Evolutionary conservation across 2,329 filamentous ascomycete species (phyloP), one percentile per base, ranked within the genome.

Genomic region (Diplocarpon rosae): DNA sequence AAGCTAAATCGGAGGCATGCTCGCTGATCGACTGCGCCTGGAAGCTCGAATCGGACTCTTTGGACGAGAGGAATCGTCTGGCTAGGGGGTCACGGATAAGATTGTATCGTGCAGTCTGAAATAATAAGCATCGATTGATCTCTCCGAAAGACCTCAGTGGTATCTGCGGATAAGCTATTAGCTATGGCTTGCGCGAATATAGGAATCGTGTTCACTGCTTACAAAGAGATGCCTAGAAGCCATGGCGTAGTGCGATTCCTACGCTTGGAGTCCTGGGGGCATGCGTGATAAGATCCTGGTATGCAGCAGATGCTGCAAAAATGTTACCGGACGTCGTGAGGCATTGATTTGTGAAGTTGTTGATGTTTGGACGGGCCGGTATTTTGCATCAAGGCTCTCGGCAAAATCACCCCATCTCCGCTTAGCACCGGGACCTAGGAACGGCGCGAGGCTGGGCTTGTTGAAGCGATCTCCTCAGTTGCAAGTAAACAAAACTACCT

Each of bases 271-370:
- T 13, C 27, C n/a, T 43, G 41, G 46, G 32, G 42, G 40, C 41
- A 27, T 37, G 16, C 28, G 13, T 42, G 38, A 17, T 20, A 35
- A 24, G 16, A 31, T n/a, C 30, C 5, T 10, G 15, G n/a, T 37
- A 35, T 50, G 58, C 59, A 61, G 59, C 58, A 56, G 47, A 54
- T 54, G 56, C 59, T 56, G 59, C 59, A 48, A 40, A 53, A 46
- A 17, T 36, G 56, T 59, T 45, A 61, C 53, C 55, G 57, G 16
- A 34, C 45, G 42, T 55, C 37, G 39, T 46, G 42, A 54, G 53
- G 57, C 57, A 60, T 60, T 45, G 46, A 48, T 24, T 43, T 43
- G 43, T 43, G 29, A 31, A 17, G 39, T 35, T 34, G 37, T 15
- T 41, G 43, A 24, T 24, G 20, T 24, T 24, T 24, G 20, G 20